A percentile compares a stretch with the other conserved stretches of the same genome.
Conservation (phyloP, 2,329 filamentous ascomycete genomes). For the Penicillium aurantiogriseum region DNA sequence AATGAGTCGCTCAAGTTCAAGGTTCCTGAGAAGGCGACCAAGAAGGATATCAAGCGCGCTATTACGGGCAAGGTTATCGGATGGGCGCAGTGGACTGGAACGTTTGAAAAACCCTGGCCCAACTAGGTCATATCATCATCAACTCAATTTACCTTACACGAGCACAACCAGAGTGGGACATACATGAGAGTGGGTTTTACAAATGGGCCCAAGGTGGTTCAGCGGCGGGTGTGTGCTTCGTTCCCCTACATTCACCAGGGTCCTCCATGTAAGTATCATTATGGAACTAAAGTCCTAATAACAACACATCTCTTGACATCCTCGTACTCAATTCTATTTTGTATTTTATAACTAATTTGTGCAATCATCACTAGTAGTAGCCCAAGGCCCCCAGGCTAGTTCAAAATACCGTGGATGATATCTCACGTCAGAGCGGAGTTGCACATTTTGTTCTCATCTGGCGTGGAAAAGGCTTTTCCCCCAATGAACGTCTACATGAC, state of each 20-base stretch:
- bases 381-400: not conserved
- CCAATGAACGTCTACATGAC: not conserved
- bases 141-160: not conserved
- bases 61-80: conserved; percentile 32
- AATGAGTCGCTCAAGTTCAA: conserved; percentile 24
- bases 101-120: conserved; percentile 29
- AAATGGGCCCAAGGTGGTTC: not conserved
- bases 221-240: not conserved
- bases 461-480: not conserved
- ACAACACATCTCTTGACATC: not conserved
- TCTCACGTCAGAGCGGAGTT: not conserved
- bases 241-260: not conserved
- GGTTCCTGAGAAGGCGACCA: conserved; percentile 22
- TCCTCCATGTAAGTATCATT: not conserved
- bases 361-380: not conserved
- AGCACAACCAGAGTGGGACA: not conserved
- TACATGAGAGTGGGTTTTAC: not conserved
- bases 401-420: not conserved
- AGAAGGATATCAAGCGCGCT: conserved; percentile 28
- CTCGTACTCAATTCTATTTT: not conserved
- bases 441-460: too few species aligned
- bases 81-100: conserved; percentile 35
- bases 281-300: not conserved
- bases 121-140: not conserved
- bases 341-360: not conserved